A percentile compares a stretch with the other conserved stretches of the same genome.
phyloP scores from a whole-genome alignment of 768 basidiomycete species.

The Auricularia heimuer region DNA sequence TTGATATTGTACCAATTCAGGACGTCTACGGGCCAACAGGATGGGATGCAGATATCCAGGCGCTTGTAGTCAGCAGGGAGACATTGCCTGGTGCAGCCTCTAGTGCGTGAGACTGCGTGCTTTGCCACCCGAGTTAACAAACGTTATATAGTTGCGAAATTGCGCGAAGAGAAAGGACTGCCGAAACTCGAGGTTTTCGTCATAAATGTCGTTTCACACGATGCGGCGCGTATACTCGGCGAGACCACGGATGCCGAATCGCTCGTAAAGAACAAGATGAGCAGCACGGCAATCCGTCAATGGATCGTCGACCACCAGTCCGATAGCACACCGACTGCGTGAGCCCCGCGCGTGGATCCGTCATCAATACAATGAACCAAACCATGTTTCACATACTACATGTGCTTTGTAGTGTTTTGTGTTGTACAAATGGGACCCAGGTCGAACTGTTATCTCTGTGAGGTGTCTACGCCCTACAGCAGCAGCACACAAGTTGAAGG shows the following conservation, averaged over 20 bases:
- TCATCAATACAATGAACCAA: too few relatives aligned
- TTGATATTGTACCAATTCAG: constrained; percentile 61
- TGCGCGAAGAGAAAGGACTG: constrained; percentile 45
- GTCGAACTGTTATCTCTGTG: too few relatives aligned
- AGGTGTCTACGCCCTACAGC: too few relatives aligned
- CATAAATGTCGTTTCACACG: constrained; percentile 83
- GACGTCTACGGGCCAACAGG: constrained; percentile 92
- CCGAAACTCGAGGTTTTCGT: constrained; percentile 57
- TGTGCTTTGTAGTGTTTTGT: too few relatives aligned
- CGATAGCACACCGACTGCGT: too few relatives aligned
- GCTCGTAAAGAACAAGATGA: constrained; percentile 78
- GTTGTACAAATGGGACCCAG: too few relatives aligned
- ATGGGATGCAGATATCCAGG: constrained; percentile 82
- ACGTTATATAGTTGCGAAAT: constrained; percentile 44
- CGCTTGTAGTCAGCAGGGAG: constrained; percentile 84
- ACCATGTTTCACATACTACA: too few relatives aligned
- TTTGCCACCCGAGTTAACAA: not conserved
- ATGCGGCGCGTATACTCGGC: constrained; percentile 35
- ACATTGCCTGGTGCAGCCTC: constrained; percentile 66
- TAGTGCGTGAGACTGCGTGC: constrained; percentile 38
- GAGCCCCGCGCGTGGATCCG: too few relatives aligned
- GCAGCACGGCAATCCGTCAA: constrained; percentile 84
- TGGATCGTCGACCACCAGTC: constrained; percentile 53
- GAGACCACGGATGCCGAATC: constrained; percentile 57
- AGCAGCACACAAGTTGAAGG: too few relatives aligned